These are phyloP conservation scores for Diplodia scrobiculata DNA, from an alignment of 2,329 filamentous ascomycete species.

Conservation along the genomic window DNA sequence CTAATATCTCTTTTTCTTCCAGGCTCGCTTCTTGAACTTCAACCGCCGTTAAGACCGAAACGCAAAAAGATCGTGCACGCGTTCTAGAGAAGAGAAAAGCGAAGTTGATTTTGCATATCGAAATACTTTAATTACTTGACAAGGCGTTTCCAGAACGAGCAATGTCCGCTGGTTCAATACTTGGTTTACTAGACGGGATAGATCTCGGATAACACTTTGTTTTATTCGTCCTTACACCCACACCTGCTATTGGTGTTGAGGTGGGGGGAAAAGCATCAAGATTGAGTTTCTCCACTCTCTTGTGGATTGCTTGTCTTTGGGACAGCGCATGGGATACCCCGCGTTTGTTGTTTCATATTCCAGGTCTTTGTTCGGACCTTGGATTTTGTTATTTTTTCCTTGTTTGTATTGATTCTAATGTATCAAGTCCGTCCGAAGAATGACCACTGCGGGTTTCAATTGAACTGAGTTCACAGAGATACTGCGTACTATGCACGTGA, in stretches of 20 bases:
- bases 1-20: too few relatives aligned
- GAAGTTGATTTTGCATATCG: not conserved
- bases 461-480: not conserved
- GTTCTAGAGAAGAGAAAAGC: not conserved
- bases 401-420: not conserved
- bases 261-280: not conserved
- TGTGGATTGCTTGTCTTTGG: not conserved
- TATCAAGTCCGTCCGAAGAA: not conserved
- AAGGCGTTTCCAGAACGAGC: not conserved
- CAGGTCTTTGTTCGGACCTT: not conserved
- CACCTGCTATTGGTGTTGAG: too few relatives aligned
- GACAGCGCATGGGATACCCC: conserved; percentile 15
- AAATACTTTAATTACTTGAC: conserved; percentile 7
- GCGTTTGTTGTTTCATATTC: conserved; percentile 3
- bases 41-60: conserved; percentile 16
- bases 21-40: conserved; percentile 28
- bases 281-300: not conserved
- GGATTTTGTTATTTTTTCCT: not conserved
- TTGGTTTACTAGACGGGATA: not conserved
- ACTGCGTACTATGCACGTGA: too few relatives aligned
- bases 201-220: not conserved
- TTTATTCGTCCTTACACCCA: not conserved
- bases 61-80: not conserved
- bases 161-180: not conserved
- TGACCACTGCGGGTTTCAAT: not conserved